These are phyloP conservation scores for Eremothecium cymbalariae DNA, from an alignment of 1,139 yeast species.

Conservation along the genomic window DNA sequence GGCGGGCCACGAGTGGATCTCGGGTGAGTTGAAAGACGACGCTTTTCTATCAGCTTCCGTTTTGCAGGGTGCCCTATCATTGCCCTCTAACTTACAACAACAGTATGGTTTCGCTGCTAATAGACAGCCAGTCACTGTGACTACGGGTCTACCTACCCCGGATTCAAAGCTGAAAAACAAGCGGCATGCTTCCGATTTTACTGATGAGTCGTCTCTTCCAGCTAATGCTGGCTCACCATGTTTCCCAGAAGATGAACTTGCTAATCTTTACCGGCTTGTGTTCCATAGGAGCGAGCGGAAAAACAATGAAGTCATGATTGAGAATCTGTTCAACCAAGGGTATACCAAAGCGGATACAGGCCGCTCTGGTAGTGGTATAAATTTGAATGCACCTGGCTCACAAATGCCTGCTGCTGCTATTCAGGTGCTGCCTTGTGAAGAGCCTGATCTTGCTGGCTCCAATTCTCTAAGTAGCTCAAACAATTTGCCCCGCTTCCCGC, in stretches of 20 bases:
- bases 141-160: too few relatives aligned
- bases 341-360: slow-evolving; percentile 1
- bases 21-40: slow-evolving; percentile 62
- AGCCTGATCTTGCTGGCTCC: slow-evolving; percentile 18
- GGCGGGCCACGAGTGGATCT: slow-evolving; percentile 49
- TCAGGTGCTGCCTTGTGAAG: slow-evolving; percentile 20
- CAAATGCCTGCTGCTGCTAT: slow-evolving; percentile 37
- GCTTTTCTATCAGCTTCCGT: slow-evolving; percentile 70
- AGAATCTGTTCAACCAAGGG: background rate
- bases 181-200: too few relatives aligned
- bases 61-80: slow-evolving; percentile 40
- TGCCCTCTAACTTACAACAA: background rate
- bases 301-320: slow-evolving; percentile 1
- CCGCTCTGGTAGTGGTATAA: slow-evolving; percentile 9
- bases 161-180: too few relatives aligned
- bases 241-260: slow-evolving; percentile 3
- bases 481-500: slow-evolving; percentile 47
- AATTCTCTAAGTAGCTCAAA: slow-evolving; percentile 41
- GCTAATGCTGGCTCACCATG: too few relatives aligned
- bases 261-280: slow-evolving; percentile 11
- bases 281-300: slow-evolving; percentile 12
- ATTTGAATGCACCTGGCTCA: slow-evolving; percentile 14
- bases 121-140: too few relatives aligned
- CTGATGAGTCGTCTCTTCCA: too few relatives aligned
- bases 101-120: background rate